Evolutionary conservation across 73 alveolate genomes (phyloP).

Genomic region (Paramecium bursaria): DNA sequence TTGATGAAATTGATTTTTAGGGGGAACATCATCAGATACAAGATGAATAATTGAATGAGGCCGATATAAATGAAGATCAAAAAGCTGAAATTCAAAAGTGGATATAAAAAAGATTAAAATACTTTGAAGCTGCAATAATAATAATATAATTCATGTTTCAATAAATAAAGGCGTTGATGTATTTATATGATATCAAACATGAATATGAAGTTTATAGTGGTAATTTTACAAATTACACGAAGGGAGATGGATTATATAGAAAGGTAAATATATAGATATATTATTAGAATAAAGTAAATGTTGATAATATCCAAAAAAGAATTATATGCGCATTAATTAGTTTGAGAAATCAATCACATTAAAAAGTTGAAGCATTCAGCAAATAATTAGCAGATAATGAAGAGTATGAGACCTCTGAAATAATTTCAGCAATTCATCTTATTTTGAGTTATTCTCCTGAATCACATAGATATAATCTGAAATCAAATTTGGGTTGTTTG

Average conservation of each 20-base stretch:
- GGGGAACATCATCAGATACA: not conserved
- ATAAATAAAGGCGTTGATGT: conserved; percentile 18
- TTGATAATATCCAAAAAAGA: conserved; percentile 25
- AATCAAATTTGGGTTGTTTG: too few species aligned
- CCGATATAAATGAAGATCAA: not conserved
- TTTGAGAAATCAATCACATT: too few species aligned
- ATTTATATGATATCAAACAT: conserved; percentile 17
- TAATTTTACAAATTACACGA: conserved; percentile 33
- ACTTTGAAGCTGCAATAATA: not conserved
- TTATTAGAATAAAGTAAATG: conserved; percentile 16
- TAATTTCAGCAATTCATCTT: too few species aligned
- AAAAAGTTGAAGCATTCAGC: too few species aligned
- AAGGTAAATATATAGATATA: not conserved
- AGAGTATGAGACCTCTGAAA: too few species aligned
- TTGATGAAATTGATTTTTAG: not conserved
- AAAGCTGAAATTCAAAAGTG: conserved; percentile 1
- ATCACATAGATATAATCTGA: too few species aligned
- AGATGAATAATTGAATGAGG: conserved; percentile 2
- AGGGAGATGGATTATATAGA: conserved; percentile 57
- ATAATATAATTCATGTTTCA: not conserved
- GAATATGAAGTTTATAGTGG: conserved; percentile 69
- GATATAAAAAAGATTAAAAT: not conserved
- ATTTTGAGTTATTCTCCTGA: too few species aligned
- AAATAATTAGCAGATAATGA: too few species aligned
- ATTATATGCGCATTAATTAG: too few species aligned